Conservation (phyloP, 352 stramenopile species). For the Globisporangium apiculatum region DNA sequence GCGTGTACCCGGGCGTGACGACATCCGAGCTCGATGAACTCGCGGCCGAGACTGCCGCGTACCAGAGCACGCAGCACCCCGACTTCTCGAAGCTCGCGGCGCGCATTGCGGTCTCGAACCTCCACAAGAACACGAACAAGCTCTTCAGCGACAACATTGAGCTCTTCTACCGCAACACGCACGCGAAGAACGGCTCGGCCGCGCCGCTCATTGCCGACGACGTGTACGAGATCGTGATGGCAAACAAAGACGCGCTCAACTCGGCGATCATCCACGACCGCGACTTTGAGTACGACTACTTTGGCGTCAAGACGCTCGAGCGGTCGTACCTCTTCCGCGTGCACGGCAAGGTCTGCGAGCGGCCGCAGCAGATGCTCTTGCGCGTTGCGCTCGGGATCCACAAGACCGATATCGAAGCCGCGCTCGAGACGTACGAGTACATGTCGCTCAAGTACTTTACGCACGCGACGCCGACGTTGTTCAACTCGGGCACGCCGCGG, state of each 20-base stretch:
- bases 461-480: conserved; percentile 98
- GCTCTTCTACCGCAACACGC: conserved; percentile 91
- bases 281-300: conserved; percentile 99
- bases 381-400: conserved; percentile 97
- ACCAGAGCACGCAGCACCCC: conserved; percentile 95
- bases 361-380: conserved; percentile 99
- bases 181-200: conserved; percentile 92
- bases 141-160: conserved; percentile 94
- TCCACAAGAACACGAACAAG: conserved; percentile 99
- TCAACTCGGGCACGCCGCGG: conserved; percentile 98
- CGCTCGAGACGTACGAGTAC: conserved; percentile 97
- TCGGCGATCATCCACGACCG: conserved; percentile 95
- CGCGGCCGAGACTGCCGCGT: conserved; percentile 96
- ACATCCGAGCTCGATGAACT: conserved; percentile 99
- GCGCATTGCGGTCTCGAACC: conserved; percentile 97
- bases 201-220: conserved; percentile 94
- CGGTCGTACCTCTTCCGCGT: conserved; percentile 96
- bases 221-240: conserved; percentile 94
- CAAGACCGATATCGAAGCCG: conserved; percentile 90
- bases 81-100: conserved; percentile 98
- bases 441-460: conserved; percentile 97
- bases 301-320: conserved; percentile 99
- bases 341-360: conserved; percentile 93
- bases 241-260: conserved; percentile 94
- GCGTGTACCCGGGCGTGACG: conserved; percentile 97